These are phyloP conservation scores for Nakazawaea laoshanensis DNA, from an alignment of 805 yeast species.

Conservation along the genomic window DNA sequence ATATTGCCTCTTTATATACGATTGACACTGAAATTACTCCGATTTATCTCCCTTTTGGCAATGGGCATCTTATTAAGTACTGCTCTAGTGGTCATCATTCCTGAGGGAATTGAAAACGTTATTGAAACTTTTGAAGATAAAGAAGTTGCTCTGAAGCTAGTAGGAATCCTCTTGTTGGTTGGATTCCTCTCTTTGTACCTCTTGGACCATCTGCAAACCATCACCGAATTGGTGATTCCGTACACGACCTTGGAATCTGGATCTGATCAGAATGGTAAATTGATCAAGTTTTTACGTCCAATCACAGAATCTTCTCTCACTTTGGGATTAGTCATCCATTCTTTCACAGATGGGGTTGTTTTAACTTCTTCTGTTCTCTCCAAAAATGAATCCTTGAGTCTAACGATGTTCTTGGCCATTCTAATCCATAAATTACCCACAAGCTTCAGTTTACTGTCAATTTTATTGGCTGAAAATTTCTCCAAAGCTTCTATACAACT, in stretches of 20 bases:
- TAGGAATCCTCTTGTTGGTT: slow-evolving; percentile 39
- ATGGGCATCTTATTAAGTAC: slow-evolving; percentile 57
- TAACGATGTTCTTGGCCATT: slow-evolving; percentile 49
- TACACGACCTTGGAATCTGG: background rate
- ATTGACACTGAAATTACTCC: slow-evolving; percentile 20
- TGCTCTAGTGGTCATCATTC: slow-evolving; percentile 48
- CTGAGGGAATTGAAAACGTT: slow-evolving; percentile 52
- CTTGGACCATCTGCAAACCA: slow-evolving; percentile 32
- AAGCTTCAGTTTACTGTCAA: slow-evolving; percentile 54
- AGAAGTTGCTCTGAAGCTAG: slow-evolving; percentile 17
- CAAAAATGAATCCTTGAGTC: slow-evolving; percentile 25
- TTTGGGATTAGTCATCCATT: slow-evolving; percentile 57
- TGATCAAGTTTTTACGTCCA: slow-evolving; percentile 25
- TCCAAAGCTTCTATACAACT: slow-evolving; percentile 24
- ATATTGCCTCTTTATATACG: slow-evolving; percentile 18
- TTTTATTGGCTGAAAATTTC: slow-evolving; percentile 34
- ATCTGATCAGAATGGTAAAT: slow-evolving; percentile 15
- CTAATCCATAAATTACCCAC: slow-evolving; percentile 71
- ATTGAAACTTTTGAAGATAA: slow-evolving; percentile 14
- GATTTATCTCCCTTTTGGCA: slow-evolving; percentile 39
- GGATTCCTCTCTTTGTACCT: slow-evolving; percentile 50
- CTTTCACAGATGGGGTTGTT: slow-evolving; percentile 67
- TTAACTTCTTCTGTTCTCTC: slow-evolving; percentile 47
- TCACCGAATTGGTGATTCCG: background rate
- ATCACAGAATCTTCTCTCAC: slow-evolving; percentile 20